phyloP scores from a whole-genome alignment of 495 filamentous ascomycete genomes.

The Echria macrotheca region DNA sequence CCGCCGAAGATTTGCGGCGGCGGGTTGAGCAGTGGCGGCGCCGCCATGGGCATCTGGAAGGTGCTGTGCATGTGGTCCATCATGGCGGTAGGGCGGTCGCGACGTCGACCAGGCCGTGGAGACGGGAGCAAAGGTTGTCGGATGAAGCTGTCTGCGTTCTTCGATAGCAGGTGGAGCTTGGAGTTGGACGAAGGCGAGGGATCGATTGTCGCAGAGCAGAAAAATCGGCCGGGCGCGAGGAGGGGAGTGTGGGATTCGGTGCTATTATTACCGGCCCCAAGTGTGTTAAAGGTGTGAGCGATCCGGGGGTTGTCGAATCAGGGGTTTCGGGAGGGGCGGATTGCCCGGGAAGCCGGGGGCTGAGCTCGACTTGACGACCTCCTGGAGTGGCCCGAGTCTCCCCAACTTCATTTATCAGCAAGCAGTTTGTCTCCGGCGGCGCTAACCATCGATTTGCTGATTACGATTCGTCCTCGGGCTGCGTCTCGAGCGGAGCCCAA shows the following conservation, averaged over 20 bases:
- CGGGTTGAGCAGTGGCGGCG: slow-evolving; percentile 56
- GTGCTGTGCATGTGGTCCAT: slow-evolving; percentile 47
- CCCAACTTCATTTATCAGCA: not conserved
- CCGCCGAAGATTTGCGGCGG: slow-evolving; percentile 67
- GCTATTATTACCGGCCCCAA: slow-evolving; percentile 8
- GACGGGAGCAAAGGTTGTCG: too few species aligned
- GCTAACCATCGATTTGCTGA: too few species aligned
- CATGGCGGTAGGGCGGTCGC: slow-evolving; percentile 12
- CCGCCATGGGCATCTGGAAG: slow-evolving; percentile 48
- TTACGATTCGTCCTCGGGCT: too few species aligned
- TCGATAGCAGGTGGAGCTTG: not conserved
- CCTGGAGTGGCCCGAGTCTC: slow-evolving; percentile 9
- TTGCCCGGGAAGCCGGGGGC: slow-evolving; percentile 11
- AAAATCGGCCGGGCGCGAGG: not conserved
- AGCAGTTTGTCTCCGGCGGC: not conserved
- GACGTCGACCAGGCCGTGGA: slow-evolving; percentile 7
- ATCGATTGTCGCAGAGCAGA: slow-evolving; percentile 8
- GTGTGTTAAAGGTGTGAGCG: not conserved
- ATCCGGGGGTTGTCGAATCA: slow-evolving; percentile 5
- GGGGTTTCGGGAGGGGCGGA: slow-evolving; percentile 12
- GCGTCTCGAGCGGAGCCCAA: too few species aligned
- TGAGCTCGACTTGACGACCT: slow-evolving; percentile 8
- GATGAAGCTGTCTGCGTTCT: too few species aligned
- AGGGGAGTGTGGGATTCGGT: not conserved
- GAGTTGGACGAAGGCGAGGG: not conserved